Percentiles rank a stretch among this genome's conserved stretches.
Evolutionary conservation across 169 alveolate genomes (phyloP).

Genomic region (Plasmodium chabaudi): DNA sequence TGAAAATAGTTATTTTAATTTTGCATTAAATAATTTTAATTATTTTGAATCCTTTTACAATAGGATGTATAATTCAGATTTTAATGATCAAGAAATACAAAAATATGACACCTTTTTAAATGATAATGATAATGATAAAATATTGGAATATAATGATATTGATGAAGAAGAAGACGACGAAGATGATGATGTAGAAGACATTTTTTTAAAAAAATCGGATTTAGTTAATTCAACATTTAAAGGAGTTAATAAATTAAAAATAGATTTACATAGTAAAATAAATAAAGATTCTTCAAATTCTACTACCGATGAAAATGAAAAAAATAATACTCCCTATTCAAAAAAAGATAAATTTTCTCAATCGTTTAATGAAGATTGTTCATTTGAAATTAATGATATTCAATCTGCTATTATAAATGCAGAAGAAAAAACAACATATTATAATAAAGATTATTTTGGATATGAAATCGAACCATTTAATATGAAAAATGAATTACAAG

Average conservation of each 20-base stretch:
- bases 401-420: slow-evolving; percentile 59
- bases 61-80: slow-evolving; percentile 41
- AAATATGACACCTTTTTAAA: slow-evolving; percentile 23
- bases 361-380: slow-evolving; percentile 66
- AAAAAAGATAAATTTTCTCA: slow-evolving; percentile 58
- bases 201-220: background rate
- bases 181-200: background rate
- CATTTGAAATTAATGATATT: slow-evolving; percentile 60
- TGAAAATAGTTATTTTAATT: slow-evolving; percentile 66
- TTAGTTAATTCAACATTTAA: background rate
- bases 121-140: background rate
- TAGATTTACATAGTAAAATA: background rate
- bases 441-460: slow-evolving; percentile 69
- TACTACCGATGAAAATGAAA: background rate
- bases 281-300: background rate
- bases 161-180: background rate
- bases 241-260: slow-evolving; percentile 8
- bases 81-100: slow-evolving; percentile 33
- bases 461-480: slow-evolving; percentile 80
- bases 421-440: slow-evolving; percentile 49
- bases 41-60: slow-evolving; percentile 70
- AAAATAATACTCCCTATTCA: background rate
- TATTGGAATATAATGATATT: background rate
- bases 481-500: slow-evolving; percentile 78
- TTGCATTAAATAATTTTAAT: slow-evolving; percentile 63